phyloP scores from a whole-genome alignment of 73 alveolate genomes.

The Paramecium tetraurelia region DNA sequence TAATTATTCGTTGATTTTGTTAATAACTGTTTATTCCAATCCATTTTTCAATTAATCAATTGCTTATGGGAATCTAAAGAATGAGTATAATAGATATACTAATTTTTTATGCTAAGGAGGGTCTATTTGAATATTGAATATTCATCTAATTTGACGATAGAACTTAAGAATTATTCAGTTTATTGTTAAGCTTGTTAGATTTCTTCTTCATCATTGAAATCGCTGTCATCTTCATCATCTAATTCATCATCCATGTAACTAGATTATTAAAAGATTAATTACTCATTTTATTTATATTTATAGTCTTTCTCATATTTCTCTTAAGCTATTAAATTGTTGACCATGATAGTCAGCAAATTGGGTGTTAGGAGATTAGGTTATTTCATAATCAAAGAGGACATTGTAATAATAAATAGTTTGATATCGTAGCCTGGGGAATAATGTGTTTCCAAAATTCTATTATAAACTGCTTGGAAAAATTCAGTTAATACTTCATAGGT shows the following conservation, averaged over 20 bases:
- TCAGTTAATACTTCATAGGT: neutral
- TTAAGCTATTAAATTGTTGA: neutral
- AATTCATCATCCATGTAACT: neutral
- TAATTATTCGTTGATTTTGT: neutral
- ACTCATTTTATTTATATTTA: neutral
- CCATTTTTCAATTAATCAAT: neutral
- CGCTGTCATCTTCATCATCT: neutral
- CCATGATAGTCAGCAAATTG: neutral
- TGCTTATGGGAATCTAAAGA: neutral
- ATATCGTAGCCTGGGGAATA: conserved; percentile 32
- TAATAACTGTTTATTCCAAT: neutral
- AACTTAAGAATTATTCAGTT: conserved; percentile 22
- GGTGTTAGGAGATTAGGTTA: neutral
- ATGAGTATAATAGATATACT: neutral
- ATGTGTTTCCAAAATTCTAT: neutral
- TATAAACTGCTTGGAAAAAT: neutral
- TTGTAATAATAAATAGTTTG: conserved; percentile 5
- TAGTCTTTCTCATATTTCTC: neutral
- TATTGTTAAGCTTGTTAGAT: neutral
- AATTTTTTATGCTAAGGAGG: neutral
- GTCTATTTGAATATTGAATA: neutral
- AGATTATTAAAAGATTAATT: neutral
- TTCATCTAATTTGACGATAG: neutral
- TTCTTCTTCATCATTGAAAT: conserved; percentile 6
- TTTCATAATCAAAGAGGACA: neutral